Evolutionary conservation across 768 basidiomycete species (phyloP).

Genomic region (Tubosaeta sp.): DNA sequence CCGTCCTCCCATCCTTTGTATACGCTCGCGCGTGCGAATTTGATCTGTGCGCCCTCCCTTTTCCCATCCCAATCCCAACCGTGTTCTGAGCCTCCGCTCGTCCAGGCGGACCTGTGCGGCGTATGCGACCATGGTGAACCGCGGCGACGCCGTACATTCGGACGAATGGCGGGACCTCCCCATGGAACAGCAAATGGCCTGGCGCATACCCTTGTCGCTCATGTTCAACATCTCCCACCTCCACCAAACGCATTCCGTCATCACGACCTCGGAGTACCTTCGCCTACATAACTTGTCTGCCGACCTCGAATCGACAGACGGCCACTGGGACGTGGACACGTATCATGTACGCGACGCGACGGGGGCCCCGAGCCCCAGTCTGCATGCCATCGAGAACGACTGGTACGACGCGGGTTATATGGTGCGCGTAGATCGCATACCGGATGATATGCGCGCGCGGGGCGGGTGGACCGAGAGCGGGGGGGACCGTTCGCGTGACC

Average conservation of each 20-base stretch:
- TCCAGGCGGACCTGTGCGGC: conserved; percentile 35
- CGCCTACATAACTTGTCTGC: conserved; percentile 35
- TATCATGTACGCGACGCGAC: conserved; percentile 29
- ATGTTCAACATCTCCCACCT: conserved; percentile 45
- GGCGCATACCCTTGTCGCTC: conserved; percentile 31
- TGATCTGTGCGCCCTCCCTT: conserved; percentile 19
- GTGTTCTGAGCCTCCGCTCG: background rate
- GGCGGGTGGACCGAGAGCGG: conserved; percentile 25
- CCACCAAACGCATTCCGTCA: conserved; percentile 32
- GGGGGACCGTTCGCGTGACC: conserved; percentile 11
- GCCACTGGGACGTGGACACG: conserved; percentile 33
- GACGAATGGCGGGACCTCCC: conserved; percentile 41
- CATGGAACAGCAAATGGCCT: conserved; percentile 34
- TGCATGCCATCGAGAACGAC: conserved; percentile 34
- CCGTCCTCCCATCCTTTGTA: conserved; percentile 43
- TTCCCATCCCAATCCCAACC: background rate
- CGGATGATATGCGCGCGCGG: conserved; percentile 28
- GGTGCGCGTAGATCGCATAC: conserved; percentile 36
- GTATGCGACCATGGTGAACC: conserved; percentile 43
- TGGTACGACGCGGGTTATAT: conserved; percentile 35
- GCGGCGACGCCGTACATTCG: conserved; percentile 36
- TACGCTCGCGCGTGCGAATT: conserved; percentile 46
- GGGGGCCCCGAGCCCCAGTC: conserved; percentile 17
- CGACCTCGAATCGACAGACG: conserved; percentile 32
- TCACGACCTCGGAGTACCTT: conserved; percentile 41